Percentiles rank a stretch among this genome's conserved stretches.
Conservation (phyloP, 2,329 filamentous ascomycete genomes). For the Helminthosporium solani region DNA sequence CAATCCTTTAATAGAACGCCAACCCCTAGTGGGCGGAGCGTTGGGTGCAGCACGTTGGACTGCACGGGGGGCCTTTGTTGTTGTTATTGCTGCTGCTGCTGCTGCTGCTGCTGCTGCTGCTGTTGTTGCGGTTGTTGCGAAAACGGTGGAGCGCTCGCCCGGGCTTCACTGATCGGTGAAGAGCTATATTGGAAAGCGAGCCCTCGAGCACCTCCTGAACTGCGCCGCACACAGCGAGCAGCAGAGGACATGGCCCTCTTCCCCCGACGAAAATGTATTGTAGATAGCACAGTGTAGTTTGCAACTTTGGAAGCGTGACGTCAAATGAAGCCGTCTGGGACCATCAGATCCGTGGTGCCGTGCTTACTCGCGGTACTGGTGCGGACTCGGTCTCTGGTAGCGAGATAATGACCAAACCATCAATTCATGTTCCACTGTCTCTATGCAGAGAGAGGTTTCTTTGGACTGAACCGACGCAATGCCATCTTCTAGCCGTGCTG, state of each 20-base stretch:
- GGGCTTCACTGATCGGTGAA: constrained; percentile 11
- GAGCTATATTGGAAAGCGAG: constrained; percentile 1
- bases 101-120: too few species aligned
- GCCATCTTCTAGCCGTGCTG: too few species aligned
- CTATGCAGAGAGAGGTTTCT: too few species aligned
- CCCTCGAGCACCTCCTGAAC: neutral
- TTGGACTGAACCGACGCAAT: too few species aligned
- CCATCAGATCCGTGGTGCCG: too few species aligned
- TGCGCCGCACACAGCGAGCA: constrained; percentile 1
- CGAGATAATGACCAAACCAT: constrained; percentile 5
- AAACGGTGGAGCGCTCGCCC: constrained; percentile 7
- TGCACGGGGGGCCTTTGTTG: neutral
- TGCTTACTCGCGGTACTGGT: constrained; percentile 4
- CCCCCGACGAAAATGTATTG: neutral
- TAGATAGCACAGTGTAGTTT: neutral
- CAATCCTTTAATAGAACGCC: neutral
- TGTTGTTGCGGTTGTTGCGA: neutral
- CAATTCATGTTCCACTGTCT: neutral
- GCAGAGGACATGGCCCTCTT: neutral
- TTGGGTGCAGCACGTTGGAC: constrained; percentile 1
- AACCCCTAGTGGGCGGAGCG: neutral
- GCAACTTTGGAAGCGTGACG: neutral
- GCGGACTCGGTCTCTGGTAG: constrained; percentile 10
- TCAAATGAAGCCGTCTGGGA: constrained; percentile 7
- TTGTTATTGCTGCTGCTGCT: too few species aligned